Evolutionary conservation across 306 rosid species (phyloP), one percentile per base, ranked within the genome.

Genomic region (Quercus suber): DNA sequence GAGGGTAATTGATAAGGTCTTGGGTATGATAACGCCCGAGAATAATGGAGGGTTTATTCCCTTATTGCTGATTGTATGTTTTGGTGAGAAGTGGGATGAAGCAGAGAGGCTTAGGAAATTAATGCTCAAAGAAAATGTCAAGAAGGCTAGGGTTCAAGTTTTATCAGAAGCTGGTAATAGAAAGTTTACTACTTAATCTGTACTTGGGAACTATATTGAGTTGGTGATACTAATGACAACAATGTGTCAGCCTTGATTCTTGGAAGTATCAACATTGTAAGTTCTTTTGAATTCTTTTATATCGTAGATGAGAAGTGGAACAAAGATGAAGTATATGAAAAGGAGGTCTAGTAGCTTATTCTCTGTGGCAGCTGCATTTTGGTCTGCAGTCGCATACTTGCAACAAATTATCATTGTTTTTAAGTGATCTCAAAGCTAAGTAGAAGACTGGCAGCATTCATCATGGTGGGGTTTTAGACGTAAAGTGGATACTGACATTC

Each of bases 31-130:
- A 41, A 89, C 73, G 45, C 91, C 87, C 0, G 88, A 88, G 67
- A 82, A 70, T 28, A 79, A 87, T 77, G 78, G 83, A 49, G 97
- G 52, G 45, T 92, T 78, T 86, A 80, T 76, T 80, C 72, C 60
- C 89, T 89, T 67, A 74, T 88, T 69, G 78, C 71, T 70, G 89
- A 88, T 82, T 90, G 81, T 87, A 87, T 86, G 91, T 78, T 86
- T 78, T 90, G 74, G 81, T 71, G 92, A 49, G 49, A 90, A 92
- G 75, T 82, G 81, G 88, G 89, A 87, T 72, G 90, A 83, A 56
- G 92, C 93, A 64, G 91, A 89, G 57, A 73, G 81, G 77, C 67
- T 89, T 74, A 87, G 86, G 86, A 78, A 82, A 64, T 73, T 83
- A 69, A 83, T 92, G 90, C 60, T 75, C 28, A 56, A 30, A 79